Evolutionary conservation across 306 rosid genomes (phyloP), one percentile per base, ranked within the genome.

Genomic region (Castanopsis chinensis): DNA sequence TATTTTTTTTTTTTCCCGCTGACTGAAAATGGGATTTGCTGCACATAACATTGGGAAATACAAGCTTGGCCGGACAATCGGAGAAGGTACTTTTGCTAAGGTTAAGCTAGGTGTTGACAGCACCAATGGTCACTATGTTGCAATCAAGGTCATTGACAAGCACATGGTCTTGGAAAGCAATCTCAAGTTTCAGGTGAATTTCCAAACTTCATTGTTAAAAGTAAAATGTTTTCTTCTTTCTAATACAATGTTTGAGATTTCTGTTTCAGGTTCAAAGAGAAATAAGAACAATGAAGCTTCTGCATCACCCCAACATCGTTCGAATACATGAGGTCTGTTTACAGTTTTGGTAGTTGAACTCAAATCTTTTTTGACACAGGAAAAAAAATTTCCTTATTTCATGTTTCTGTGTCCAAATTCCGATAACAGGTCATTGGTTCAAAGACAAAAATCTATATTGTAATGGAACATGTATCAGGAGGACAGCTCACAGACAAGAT

Each of bases 1-100:
- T 49, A 12, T 8, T 17, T 68, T 15, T 27, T 64, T n/a, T 13
- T 18, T 25, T 15, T n/a, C 6, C 43, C 58, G 4, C 8, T 69
- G 49, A 57, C 51, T 4, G 17, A 74, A 53, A 32, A 92, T 92
- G 97, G 96, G 88, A 37, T 63, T 85, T 58, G 79, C 78, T 71
- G 74, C 78, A 43, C 76, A 83, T 74, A 88, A 20, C 43, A 33
- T 92, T 7, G 96, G 91, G 15, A 91, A 89, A 77, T 93, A 93
- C 72, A 79, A 78, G 74, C 85, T 93, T 17, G 86, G 86, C 8
- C 86, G 87, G 67, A 91, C 92, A 1, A 88, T 93, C 11, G 97
- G 97, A 73, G 96, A 93, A 84, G 97, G 97, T 52, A 79, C 83
- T 65, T 93, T 93, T 71, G 91, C 97, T 43, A 93, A 91, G 92